Evolutionary conservation across 768 basidiomycete genomes (phyloP).

Genomic region (Hygrophoropsis aurantiaca): DNA sequence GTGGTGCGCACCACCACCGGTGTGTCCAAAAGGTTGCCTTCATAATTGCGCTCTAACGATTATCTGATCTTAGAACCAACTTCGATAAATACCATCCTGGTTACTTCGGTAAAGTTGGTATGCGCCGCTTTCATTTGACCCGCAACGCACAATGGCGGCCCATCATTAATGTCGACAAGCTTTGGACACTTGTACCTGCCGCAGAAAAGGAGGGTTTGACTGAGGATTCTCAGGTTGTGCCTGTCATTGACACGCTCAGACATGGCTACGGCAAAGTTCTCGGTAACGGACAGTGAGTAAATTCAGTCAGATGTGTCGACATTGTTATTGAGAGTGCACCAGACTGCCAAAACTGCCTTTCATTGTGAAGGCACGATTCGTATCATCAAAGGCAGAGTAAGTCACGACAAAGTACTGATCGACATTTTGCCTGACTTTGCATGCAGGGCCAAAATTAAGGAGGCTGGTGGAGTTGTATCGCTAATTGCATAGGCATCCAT

Average conservation of each 20-base stretch:
- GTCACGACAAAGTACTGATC: slow-evolving; percentile 4
- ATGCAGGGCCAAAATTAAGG: slow-evolving; percentile 78
- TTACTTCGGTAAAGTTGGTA: slow-evolving; percentile 99
- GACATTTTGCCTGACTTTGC: slow-evolving; percentile 21
- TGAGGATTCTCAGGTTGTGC: slow-evolving; percentile 78
- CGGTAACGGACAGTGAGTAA: slow-evolving; percentile 85
- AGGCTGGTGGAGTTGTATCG: slow-evolving; percentile 91
- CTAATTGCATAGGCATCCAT: slow-evolving; percentile 72
- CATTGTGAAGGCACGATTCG: slow-evolving; percentile 98
- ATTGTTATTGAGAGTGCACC: slow-evolving; percentile 2
- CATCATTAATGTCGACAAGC: slow-evolving; percentile 98
- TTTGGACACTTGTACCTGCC: slow-evolving; percentile 87
- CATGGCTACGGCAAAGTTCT: slow-evolving; percentile 92
- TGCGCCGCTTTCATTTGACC: slow-evolving; percentile 97
- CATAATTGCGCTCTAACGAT: background rate
- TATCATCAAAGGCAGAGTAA: slow-evolving; percentile 83
- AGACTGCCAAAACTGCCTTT: slow-evolving; percentile 89
- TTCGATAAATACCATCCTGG: slow-evolving; percentile 99
- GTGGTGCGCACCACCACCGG: slow-evolving; percentile 99
- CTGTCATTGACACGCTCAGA: slow-evolving; percentile 86
- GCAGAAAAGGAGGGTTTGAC: slow-evolving; percentile 80
- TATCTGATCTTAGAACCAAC: slow-evolving; percentile 67
- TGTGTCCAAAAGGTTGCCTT: slow-evolving; percentile 38
- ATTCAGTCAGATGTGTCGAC: background rate
- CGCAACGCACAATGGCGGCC: slow-evolving; percentile 91